Evolutionary conservation across 148 eudicot genomes (phyloP).

Genomic region (Gaultheria prostrata): DNA sequence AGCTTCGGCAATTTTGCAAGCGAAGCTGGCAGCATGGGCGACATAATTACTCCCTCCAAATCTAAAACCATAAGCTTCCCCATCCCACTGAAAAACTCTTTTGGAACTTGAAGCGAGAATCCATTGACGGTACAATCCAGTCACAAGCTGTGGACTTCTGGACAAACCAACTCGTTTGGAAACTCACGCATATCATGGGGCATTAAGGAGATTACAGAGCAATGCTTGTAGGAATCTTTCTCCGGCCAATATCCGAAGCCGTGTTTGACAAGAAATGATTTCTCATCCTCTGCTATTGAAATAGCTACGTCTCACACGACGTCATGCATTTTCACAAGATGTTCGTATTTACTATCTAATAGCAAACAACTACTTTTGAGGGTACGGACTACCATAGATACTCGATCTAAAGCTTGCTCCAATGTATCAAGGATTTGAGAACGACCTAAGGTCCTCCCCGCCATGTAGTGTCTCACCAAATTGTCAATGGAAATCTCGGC

Average conservation of each 20-base stretch:
- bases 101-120: too few species aligned
- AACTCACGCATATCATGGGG: too few species aligned
- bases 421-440: not conserved
- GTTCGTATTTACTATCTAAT: not conserved
- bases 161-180: too few species aligned
- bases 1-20: too few species aligned
- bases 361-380: slow-evolving; percentile 2
- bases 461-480: slow-evolving; percentile 3
- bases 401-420: not conserved
- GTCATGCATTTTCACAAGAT: not conserved
- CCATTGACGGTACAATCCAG: too few species aligned
- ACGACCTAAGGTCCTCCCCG: not conserved
- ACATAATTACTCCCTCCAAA: too few species aligned
- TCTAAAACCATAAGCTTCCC: too few species aligned
- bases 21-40: too few species aligned
- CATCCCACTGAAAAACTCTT: too few species aligned
- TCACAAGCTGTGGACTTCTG: too few species aligned
- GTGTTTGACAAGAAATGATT: not conserved
- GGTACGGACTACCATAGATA: not conserved
- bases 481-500: not conserved
- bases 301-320: not conserved
- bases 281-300: not conserved
- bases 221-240: too few species aligned
- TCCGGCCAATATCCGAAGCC: not conserved
- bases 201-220: too few species aligned